phyloP scores from a whole-genome alignment of 192 early-diverging fungal genomes.

The Coemansia sp. region DNA sequence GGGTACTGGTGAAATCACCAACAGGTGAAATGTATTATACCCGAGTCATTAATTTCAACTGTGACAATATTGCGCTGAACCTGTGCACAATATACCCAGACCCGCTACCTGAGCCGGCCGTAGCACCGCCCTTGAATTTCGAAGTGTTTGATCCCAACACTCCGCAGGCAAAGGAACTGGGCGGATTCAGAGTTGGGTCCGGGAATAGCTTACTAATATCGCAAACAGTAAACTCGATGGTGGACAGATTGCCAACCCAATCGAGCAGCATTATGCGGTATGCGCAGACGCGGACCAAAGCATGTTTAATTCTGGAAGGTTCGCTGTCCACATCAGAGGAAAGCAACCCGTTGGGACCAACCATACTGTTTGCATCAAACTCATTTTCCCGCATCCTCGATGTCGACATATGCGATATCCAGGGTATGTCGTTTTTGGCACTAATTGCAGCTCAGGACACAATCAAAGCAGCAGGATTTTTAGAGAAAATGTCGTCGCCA shows the following conservation, averaged over 20 bases:
- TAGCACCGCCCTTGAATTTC: not conserved
- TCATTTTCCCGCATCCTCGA: constrained; percentile 26
- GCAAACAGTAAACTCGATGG: not conserved
- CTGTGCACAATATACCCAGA: constrained; percentile 6
- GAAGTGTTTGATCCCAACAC: not conserved
- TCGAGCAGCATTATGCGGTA: constrained; percentile 1
- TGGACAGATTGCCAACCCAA: not conserved
- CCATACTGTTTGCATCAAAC: constrained; percentile 32
- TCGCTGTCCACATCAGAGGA: not conserved
- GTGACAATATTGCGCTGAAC: constrained; percentile 30
- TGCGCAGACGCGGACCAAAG: constrained; percentile 9
- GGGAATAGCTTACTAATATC: not conserved
- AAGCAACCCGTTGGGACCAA: constrained; percentile 12
- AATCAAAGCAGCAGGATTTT: constrained; percentile 15
- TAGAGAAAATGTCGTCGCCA: constrained; percentile 14
- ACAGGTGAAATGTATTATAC: not conserved
- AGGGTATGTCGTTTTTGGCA: constrained; percentile 30
- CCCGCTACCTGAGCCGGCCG: not conserved
- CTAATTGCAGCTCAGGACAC: constrained; percentile 27
- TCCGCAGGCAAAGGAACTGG: not conserved
- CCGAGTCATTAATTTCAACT: constrained; percentile 27
- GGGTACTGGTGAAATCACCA: not conserved
- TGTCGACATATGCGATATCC: constrained; percentile 22
- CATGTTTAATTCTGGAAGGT: constrained; percentile 33
- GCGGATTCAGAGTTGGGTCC: not conserved